Percentiles rank a stretch among this genome's conserved stretches.
Evolutionary conservation across 306 rosid species (phyloP).

Genomic region (Erythrophleum fordii): DNA sequence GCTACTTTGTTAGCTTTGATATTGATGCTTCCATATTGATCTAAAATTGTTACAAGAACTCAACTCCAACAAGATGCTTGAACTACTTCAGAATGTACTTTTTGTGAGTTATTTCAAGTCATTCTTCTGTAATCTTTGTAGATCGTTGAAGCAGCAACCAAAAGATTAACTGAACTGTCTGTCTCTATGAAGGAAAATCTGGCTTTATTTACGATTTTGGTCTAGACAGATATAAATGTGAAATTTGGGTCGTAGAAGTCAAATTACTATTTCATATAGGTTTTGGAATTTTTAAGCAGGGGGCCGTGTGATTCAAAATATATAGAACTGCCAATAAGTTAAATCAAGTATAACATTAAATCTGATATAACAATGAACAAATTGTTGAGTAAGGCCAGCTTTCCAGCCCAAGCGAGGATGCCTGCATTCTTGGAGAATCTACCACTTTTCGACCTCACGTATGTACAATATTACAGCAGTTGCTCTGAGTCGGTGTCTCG

Average conservation of each 20-base stretch:
- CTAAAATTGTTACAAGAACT: not conserved
- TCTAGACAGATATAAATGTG: not conserved
- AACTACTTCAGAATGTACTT: constrained; percentile 10
- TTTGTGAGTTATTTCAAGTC: constrained; percentile 7
- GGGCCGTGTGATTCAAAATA: constrained; percentile 1
- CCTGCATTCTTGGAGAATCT: not conserved
- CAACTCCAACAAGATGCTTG: not conserved
- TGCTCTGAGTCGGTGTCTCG: constrained; percentile 20
- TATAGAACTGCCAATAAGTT: not conserved
- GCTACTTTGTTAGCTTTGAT: not conserved
- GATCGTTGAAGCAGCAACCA: not conserved
- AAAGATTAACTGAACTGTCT: not conserved
- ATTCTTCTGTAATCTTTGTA: not conserved
- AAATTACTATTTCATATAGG: not conserved
- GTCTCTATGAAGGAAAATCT: not conserved
- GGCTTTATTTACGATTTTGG: not conserved
- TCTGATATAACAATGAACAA: constrained; percentile 33
- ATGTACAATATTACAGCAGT: constrained; percentile 24
- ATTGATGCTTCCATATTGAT: not conserved
- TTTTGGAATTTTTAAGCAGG: not conserved
- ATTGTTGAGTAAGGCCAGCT: constrained; percentile 20
- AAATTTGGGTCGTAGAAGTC: not conserved
- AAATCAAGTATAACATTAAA: constrained; percentile 19
- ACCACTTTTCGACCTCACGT: constrained; percentile 9
- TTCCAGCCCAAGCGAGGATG: constrained; percentile 17